phyloP scores from a whole-genome alignment of 83 land plant genomes.

The Thuja plicata region DNA sequence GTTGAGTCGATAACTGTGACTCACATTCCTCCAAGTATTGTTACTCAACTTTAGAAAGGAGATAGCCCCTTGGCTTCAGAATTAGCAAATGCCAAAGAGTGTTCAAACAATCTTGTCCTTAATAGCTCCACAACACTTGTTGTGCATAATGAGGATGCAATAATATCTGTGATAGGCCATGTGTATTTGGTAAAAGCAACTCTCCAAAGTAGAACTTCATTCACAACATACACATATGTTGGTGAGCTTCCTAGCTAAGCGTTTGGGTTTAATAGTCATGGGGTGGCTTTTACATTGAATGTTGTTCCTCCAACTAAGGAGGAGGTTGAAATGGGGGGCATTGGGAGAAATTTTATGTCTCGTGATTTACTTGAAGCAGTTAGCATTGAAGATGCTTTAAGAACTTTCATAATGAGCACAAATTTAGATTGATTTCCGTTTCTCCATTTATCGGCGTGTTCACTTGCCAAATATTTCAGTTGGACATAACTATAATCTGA shows the following conservation, averaged over 20 bases:
- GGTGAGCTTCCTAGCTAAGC: conserved; percentile 99
- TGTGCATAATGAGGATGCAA: conserved; percentile 95
- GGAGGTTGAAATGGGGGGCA: conserved; percentile 77
- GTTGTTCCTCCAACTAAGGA: conserved; percentile 75
- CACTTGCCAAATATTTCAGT: conserved; percentile 58
- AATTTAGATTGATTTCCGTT: neutral
- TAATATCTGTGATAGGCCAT: conserved; percentile 72
- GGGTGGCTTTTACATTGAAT: conserved; percentile 80
- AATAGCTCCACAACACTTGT: conserved; percentile 61
- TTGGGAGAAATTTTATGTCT: conserved; percentile 85
- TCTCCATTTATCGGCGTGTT: conserved; percentile 50
- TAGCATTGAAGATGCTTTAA: conserved; percentile 62
- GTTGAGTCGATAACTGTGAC: too few species aligned
- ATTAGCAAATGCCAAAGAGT: conserved; percentile 54
- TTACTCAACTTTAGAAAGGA: conserved; percentile 91
- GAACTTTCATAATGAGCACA: neutral
- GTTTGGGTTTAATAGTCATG: conserved; percentile 87
- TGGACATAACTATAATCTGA: conserved; percentile 90
- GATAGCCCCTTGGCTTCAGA: conserved; percentile 46
- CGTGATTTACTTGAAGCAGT: conserved; percentile 85
- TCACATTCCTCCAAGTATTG: too few species aligned
- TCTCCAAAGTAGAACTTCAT: conserved; percentile 59
- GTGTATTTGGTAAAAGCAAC: conserved; percentile 70
- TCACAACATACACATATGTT: conserved; percentile 92
- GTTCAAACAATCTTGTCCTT: conserved; percentile 78